These are phyloP conservation scores for Hapsidospora chrysogenum DNA, from an alignment of 495 filamentous ascomycete species.

Conservation along the genomic window DNA sequence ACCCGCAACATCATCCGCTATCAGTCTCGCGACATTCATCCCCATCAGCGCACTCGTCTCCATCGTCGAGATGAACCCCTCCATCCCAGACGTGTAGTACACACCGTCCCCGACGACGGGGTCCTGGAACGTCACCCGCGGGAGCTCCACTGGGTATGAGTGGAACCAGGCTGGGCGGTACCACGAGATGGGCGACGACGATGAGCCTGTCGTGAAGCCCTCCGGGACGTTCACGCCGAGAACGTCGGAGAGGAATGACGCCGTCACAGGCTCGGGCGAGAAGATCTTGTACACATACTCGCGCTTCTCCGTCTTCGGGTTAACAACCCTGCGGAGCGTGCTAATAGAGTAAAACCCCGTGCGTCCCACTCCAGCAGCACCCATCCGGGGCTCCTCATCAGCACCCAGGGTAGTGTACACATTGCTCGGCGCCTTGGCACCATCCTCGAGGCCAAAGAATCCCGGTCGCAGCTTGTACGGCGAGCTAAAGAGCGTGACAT, in stretches of 20 bases:
- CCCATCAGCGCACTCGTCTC: conserved; percentile 95
- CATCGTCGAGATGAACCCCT: conserved; percentile 95
- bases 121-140: conserved; percentile 78
- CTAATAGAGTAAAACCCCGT: conserved; percentile 81
- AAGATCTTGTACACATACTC: conserved; percentile 97
- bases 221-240: conserved; percentile 28
- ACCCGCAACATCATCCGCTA: conserved; percentile 43
- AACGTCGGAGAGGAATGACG: conserved; percentile 41
- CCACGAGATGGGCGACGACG: conserved; percentile 48
- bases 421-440: conserved; percentile 40
- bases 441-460: conserved; percentile 48
- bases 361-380: conserved; percentile 41
- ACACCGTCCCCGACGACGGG: conserved; percentile 46
- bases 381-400: conserved; percentile 28
- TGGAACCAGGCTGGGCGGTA: conserved; percentile 55
- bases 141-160: conserved; percentile 69
- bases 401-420: conserved; percentile 72
- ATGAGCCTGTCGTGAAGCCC: conserved; percentile 8
- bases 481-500: conserved; percentile 75
- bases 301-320: conserved; percentile 28
- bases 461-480: conserved; percentile 43
- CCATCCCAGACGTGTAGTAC: conserved; percentile 88
- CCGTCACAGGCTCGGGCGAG: conserved; percentile 51
- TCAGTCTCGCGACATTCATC: conserved; percentile 73
- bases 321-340: conserved; percentile 45